Base-by-base conservation (phyloP, 768 basidiomycete genomes). In the Kondoa subrosea region DNA sequence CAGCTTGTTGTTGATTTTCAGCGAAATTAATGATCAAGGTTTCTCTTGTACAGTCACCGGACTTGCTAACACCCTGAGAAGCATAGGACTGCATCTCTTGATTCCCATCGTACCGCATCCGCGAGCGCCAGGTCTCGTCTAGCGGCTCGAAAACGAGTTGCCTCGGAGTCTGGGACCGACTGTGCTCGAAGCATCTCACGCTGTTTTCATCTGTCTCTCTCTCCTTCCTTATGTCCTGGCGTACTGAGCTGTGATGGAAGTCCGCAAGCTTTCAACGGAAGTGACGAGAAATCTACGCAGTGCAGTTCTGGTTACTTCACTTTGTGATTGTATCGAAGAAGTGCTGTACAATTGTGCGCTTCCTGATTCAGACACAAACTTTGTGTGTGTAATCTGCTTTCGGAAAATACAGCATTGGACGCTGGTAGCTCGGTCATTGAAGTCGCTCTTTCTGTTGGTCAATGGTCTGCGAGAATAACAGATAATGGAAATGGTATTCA, bases 401-500 rank as follows among this genome's bases (percentile, higher is more conserved):
- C 4, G 58, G 8, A 4, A 59, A 59, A 30, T 30, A 59, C 58
- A 59, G 82, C 89, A 1, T 80, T 96, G 8, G 93, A 97, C 73
- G 89, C 92, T 1, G 80, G 80, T 31, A 84, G 91, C 0, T 79
- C 77, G 17, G 80, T 81, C 26, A 80, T 97, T 64, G 84, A 87
- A 56, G 78, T 91, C 60, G 84, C 85, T 2, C 75, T 95, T 1
- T 83, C 91, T 74, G 83, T 84, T 63, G 82, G 82, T 57, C 84
- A 86, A 57, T 92, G 90, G 89, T 80, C 81, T 4, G 85, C 89
- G 73, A 86, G 88, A 83, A 87, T 92, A 8, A 81, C 82, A 72
- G 93, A 97, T 78, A 82, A 95, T 75, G 93, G 93, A 0, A 72
- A 72, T 65, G 93, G 93, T 1, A 85, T 96, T 63, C 78, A 78